These are phyloP conservation scores for Takashimella tepidaria DNA, from an alignment of 1,284 basidiomycete genomes.

Conservation along the genomic window DNA sequence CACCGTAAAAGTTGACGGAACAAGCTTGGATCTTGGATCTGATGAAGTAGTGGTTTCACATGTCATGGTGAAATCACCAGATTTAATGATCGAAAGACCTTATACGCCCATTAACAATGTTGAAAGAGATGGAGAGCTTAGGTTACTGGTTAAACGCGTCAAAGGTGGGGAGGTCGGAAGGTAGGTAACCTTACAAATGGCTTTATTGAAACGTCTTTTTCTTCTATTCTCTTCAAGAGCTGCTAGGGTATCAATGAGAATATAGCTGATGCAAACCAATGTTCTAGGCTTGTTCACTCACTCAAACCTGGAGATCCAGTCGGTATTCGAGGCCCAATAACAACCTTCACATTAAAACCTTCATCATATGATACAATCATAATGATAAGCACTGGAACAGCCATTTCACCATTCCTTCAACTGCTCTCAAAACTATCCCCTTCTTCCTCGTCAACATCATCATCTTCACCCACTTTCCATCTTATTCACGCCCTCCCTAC, in stretches of 20 bases:
- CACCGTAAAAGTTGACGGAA: constrained; percentile 11
- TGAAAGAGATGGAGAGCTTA: constrained; percentile 26
- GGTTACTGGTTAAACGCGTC: constrained; percentile 44
- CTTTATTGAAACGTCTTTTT: too few species aligned
- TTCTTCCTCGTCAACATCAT: not conserved
- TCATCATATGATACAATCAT: constrained; percentile 35
- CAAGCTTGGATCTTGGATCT: constrained; percentile 4
- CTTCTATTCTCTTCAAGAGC: not conserved
- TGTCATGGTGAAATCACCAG: constrained; percentile 42
- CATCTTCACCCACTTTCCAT: constrained; percentile 11
- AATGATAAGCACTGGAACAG: constrained; percentile 48
- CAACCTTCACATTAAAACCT: constrained; percentile 35
- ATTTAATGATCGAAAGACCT: constrained; percentile 45
- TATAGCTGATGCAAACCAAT: not conserved
- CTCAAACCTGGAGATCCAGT: constrained; percentile 30
- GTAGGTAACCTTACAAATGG: constrained; percentile 29
- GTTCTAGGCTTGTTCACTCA: constrained; percentile 35
- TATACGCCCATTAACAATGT: constrained; percentile 46
- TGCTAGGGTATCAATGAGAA: too few species aligned
- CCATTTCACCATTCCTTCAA: constrained; percentile 46
- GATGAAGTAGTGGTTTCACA: constrained; percentile 38
- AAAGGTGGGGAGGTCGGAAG: constrained; percentile 45
- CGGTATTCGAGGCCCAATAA: constrained; percentile 43
- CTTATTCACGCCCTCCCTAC: constrained; percentile 30
- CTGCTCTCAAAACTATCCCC: constrained; percentile 35